These are phyloP conservation scores for Helianthus tuberosus DNA, from an alignment of 129 eudicot genomes.

Conservation along the genomic window DNA sequence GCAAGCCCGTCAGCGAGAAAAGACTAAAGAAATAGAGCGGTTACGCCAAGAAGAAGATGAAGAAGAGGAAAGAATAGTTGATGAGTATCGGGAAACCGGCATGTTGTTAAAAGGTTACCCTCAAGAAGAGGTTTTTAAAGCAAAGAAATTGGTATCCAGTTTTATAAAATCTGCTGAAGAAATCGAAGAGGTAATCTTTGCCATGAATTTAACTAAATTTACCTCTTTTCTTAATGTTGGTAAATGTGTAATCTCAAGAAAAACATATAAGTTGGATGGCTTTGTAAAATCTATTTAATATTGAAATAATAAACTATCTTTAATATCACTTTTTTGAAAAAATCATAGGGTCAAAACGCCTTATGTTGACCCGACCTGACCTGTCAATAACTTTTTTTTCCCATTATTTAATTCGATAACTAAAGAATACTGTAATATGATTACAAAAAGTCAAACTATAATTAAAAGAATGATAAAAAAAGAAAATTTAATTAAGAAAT, in stretches of 20 bases:
- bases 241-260: constrained; percentile 5
- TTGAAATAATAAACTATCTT: not conserved
- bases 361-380: not conserved
- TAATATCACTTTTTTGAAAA: too few relatives aligned
- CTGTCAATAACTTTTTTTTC: not conserved
- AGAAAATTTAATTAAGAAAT: too few relatives aligned
- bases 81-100: constrained; percentile 77
- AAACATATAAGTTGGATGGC: not conserved
- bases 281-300: not conserved
- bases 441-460: not conserved
- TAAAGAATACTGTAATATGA: not conserved
- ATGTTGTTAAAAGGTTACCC: constrained; percentile 72
- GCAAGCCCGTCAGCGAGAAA: constrained; percentile 92
- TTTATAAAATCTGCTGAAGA: constrained; percentile 91
- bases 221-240: not conserved
- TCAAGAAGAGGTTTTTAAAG: constrained; percentile 72
- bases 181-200: constrained; percentile 82
- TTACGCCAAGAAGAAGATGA: constrained; percentile 83
- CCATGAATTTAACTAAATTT: not conserved
- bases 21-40: constrained; percentile 73
- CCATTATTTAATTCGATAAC: not conserved
- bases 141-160: constrained; percentile 78
- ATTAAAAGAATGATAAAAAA: too few relatives aligned
- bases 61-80: constrained; percentile 79
- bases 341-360: too few relatives aligned